Conservation (phyloP, 805 yeast species). For the Gaillardinia entomophila region DNA sequence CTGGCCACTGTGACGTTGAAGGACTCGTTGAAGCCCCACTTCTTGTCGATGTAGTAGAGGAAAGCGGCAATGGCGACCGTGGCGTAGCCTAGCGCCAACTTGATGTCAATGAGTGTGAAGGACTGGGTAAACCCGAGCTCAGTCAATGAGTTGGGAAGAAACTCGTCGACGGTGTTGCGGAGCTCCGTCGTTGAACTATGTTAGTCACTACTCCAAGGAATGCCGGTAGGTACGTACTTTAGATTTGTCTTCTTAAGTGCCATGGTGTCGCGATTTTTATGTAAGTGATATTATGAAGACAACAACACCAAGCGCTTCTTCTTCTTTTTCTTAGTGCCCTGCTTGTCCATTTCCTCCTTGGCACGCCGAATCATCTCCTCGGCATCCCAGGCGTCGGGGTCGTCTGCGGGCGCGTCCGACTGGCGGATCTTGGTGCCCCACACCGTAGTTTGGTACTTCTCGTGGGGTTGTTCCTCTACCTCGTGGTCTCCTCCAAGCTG, state of each 20-base stretch:
- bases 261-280: neutral
- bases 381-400: conserved; percentile 43
- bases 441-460: conserved; percentile 52
- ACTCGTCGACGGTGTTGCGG: conserved; percentile 46
- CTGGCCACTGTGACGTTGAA: conserved; percentile 27
- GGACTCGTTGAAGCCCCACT: conserved; percentile 36
- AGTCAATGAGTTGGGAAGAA: conserved; percentile 34
- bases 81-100: conserved; percentile 43
- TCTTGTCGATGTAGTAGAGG: conserved; percentile 45
- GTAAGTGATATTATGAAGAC: conserved; percentile 14
- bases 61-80: conserved; percentile 43
- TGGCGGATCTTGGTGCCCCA: conserved; percentile 70
- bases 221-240: neutral
- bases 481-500: conserved; percentile 20
- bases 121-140: conserved; percentile 44
- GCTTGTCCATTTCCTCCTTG: conserved; percentile 37
- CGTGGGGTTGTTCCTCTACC: no score
- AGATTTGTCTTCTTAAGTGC: neutral
- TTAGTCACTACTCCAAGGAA: neutral
- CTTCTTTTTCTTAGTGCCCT: conserved; percentile 33
- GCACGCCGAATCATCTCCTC: conserved; percentile 49
- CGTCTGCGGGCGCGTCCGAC: conserved; percentile 24
- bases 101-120: conserved; percentile 39
- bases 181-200: conserved; percentile 42
- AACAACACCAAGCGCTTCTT: conserved; percentile 43